Conservation (phyloP, 164 flowering plant genomes). For the Magnolia kwangsiensis region DNA sequence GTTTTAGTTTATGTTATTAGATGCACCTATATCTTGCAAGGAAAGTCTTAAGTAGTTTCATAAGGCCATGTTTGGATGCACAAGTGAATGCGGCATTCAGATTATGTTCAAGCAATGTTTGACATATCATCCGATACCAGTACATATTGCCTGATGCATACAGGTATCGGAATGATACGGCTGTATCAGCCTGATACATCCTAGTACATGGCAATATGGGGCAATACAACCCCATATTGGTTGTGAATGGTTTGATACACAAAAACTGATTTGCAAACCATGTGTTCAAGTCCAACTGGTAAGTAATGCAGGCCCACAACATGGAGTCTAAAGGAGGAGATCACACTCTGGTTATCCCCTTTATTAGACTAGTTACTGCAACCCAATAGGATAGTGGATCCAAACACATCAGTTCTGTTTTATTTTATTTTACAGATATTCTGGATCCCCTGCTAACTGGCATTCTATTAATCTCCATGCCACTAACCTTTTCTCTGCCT, state of each 20-base stretch:
- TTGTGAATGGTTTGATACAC: no score
- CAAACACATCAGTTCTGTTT: not conserved
- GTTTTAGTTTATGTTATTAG: not conserved
- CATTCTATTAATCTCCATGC: not conserved
- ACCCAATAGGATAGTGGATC: not conserved
- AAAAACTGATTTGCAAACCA: no score
- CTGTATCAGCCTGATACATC: no score
- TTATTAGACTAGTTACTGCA: not conserved
- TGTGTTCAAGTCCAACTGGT: no score
- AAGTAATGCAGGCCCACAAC: no score
- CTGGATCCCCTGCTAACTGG: not conserved
- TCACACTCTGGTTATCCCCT: not conserved
- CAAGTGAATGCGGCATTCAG: not conserved
- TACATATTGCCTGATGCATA: not conserved
- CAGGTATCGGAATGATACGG: no score
- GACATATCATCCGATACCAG: not conserved
- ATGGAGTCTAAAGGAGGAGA: no score
- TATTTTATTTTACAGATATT: no score
- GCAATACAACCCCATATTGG: no score
- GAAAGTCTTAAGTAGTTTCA: not conserved
- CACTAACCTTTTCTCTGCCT: not conserved
- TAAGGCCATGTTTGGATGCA: not conserved
- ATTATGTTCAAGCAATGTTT: no score
- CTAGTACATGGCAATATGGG: no score
- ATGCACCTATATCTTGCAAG: not conserved